Evolutionary conservation across 2,329 filamentous ascomycete species (phyloP), one percentile per base, ranked within the genome.

Genomic region (Pseudocercospora pini-densiflorae): DNA sequence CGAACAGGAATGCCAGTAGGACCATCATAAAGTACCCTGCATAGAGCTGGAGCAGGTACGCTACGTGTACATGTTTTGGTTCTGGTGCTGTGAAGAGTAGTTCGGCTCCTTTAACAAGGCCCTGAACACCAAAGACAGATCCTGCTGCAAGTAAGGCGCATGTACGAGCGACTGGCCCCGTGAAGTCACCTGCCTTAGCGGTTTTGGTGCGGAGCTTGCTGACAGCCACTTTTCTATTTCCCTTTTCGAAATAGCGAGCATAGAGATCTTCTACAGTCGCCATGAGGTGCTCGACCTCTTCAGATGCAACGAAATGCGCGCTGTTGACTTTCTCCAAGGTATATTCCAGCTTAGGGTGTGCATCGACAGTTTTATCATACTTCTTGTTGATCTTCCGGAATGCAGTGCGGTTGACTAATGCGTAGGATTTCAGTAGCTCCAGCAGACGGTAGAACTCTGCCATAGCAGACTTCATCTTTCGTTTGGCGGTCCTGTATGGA

Each of bases 301-400:
- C 91, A 77, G 93, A 97, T 76, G 92, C 90, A 47, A 97, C 94
- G 74, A 99, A 99, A 86, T 92, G 93, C 1, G 94, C 87, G 69
- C 90, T 90, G 81, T 92, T 94, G 73, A 99, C 93, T 76, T 94
- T 94, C 72, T 97, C 94, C 33, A 90, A 90, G 87, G 97, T 92
- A 78, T 94, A 98, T 29, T 90, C 87, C 75, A 91, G 86, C 0
- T 90, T 86, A 0, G 92, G 92, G 10, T 90, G 87, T 47, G 93
- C 90, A 72, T 93, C 88, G 64, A 93, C 88, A 1, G 91, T 88
- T 81, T 98, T 99, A 84, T 98, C 94, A 77, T 96, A 98, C 80
- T 99, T 99, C 79, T 99, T 99, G 81, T 97, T 97, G 76, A 99
- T 93, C 79, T 99, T 99, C 33, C 94, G 90, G 76, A 98, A 98